phyloP scores from a whole-genome alignment of 352 stramenopile genomes.

The Pythium graminicola region DNA sequence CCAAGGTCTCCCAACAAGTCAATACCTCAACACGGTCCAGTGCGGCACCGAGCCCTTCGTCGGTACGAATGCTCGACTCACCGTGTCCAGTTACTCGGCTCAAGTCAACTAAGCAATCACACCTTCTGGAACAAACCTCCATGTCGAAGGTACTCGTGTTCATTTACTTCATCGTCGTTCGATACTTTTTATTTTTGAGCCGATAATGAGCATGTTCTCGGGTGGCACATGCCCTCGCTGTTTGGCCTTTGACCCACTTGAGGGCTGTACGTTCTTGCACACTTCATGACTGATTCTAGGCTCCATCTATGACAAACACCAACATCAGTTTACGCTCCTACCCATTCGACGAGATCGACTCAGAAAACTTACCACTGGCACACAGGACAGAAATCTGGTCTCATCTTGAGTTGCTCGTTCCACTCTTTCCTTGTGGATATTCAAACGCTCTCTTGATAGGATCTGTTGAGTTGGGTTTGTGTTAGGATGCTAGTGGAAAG shows the following conservation, averaged over 20 bases:
- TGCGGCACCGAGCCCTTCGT: constrained; percentile 19
- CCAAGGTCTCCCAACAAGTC: constrained; percentile 13
- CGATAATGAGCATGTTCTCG: constrained; percentile 13
- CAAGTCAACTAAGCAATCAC: constrained; percentile 8
- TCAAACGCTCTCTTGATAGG: constrained; percentile 14
- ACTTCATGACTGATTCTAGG: background rate
- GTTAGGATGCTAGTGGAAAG: background rate
- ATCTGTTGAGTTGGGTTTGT: constrained; percentile 9
- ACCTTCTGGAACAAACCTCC: background rate
- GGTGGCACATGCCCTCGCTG: background rate
- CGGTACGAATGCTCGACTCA: constrained; percentile 13
- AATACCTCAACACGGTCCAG: constrained; percentile 21
- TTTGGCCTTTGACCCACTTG: background rate
- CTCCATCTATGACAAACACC: constrained; percentile 1
- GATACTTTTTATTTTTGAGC: constrained; percentile 1
- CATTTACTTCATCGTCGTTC: background rate
- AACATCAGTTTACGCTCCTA: background rate
- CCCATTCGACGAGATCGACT: background rate
- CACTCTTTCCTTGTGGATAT: constrained; percentile 3
- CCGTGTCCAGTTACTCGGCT: constrained; percentile 11
- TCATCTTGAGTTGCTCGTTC: background rate
- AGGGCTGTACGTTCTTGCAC: background rate
- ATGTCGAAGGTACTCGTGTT: background rate
- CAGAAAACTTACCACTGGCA: constrained; percentile 13
- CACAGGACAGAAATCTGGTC: constrained; percentile 6